Conservation (phyloP, 2,329 filamentous ascomycete species). For the Alternaria arborescens region DNA sequence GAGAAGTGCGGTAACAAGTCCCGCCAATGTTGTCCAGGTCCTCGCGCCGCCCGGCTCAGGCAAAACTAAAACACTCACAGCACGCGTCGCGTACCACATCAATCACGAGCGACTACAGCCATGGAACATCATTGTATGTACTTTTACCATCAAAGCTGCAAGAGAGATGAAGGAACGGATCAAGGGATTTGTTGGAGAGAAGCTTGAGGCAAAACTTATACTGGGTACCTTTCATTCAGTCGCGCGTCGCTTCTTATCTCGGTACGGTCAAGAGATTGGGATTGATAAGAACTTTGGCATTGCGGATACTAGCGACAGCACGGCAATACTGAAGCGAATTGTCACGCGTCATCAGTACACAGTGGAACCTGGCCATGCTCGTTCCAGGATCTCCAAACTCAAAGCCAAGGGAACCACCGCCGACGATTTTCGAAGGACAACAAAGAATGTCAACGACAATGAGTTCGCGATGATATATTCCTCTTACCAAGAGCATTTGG, state of each 20-base stretch:
- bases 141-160: conserved; percentile 95
- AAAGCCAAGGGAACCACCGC: conserved; percentile 65
- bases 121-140: conserved; percentile 91
- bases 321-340: conserved; percentile 81
- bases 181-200: conserved; percentile 78
- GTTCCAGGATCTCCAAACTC: conserved; percentile 74
- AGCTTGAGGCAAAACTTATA: conserved; percentile 77
- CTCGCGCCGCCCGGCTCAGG: conserved; percentile 74
- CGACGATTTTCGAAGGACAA: conserved; percentile 53
- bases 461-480: conserved; percentile 74
- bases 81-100: conserved; percentile 89
- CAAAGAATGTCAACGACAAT: conserved; percentile 62
- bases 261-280: conserved; percentile 85
- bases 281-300: conserved; percentile 87
- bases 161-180: conserved; percentile 93
- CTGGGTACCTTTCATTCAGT: conserved; percentile 97
- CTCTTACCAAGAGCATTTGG: conserved; percentile 80
- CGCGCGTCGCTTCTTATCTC: conserved; percentile 80
- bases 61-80: conserved; percentile 95
- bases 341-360: conserved; percentile 75
- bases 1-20: conserved; percentile 69
- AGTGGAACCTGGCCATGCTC: conserved; percentile 75
- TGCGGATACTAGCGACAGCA: conserved; percentile 82
- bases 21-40: conserved; percentile 67
- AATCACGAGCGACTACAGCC: conserved; percentile 75